phyloP scores from a whole-genome alignment of 2,329 filamentous ascomycete genomes.

The Conoideocrella luteorostrata region DNA sequence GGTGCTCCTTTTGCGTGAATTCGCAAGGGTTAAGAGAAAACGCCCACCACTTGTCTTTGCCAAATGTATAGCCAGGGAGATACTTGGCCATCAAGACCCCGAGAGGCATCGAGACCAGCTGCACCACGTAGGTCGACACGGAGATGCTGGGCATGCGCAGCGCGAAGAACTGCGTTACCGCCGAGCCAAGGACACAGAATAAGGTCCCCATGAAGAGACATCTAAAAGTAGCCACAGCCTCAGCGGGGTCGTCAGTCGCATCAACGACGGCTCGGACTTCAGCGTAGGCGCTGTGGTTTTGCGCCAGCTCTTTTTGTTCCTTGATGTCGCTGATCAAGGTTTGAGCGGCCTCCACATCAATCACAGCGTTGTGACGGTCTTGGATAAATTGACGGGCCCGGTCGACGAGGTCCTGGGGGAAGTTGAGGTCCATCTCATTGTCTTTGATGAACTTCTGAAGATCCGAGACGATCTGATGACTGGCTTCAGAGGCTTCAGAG shows the following conservation, averaged over 20 bases:
- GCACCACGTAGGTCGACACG: slow-evolving; percentile 44
- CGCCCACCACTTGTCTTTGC: slow-evolving; percentile 25
- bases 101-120: slow-evolving; percentile 44
- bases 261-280: slow-evolving; percentile 49
- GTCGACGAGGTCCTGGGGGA: slow-evolving; percentile 33
- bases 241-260: slow-evolving; percentile 43
- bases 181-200: slow-evolving; percentile 38
- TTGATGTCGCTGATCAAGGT: slow-evolving; percentile 16
- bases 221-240: slow-evolving; percentile 44
- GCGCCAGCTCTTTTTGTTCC: slow-evolving; percentile 19
- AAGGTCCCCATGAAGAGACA: slow-evolving; percentile 43
- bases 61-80: slow-evolving; percentile 31
- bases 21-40: slow-evolving; percentile 40
- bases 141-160: slow-evolving; percentile 45
- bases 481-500: slow-evolving; percentile 6
- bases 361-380: slow-evolving; percentile 4
- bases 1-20: slow-evolving; percentile 50
- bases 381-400: slow-evolving; percentile 34
- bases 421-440: slow-evolving; percentile 41
- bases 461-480: too few relatives aligned
- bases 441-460: slow-evolving; percentile 29
- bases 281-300: slow-evolving; percentile 47
- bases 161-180: slow-evolving; percentile 49
- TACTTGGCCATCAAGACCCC: slow-evolving; percentile 37
- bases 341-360: slow-evolving; percentile 13